Evolutionary conservation across 2,329 filamentous ascomycete species (phyloP).

Genomic region (Emergomyces orientalis): DNA sequence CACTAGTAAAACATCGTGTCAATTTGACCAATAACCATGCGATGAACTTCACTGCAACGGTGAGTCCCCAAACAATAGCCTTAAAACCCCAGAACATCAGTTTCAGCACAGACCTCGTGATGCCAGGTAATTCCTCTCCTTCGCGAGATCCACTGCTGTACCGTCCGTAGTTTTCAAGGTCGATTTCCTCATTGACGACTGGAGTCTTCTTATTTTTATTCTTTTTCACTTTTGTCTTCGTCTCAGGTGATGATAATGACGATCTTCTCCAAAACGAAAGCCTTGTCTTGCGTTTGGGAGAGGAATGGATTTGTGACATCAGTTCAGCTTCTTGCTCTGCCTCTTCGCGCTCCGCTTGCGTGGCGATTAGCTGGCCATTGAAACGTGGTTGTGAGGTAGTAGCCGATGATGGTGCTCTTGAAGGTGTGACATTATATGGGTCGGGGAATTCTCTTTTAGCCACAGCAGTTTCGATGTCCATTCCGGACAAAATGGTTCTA

Average conservation of each 20-base stretch:
- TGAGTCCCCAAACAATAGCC: constrained; percentile 31
- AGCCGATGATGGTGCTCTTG: constrained; percentile 10
- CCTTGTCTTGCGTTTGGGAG: constrained; percentile 14
- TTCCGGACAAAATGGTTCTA: constrained; percentile 31
- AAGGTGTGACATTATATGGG: constrained; percentile 8
- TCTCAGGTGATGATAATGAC: constrained; percentile 14
- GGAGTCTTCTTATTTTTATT: constrained; percentile 24
- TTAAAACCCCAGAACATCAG: constrained; percentile 32
- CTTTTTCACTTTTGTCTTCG: constrained; percentile 16
- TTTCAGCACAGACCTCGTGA: constrained; percentile 28
- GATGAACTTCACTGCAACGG: constrained; percentile 31
- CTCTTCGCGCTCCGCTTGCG: constrained; percentile 36
- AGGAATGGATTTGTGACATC: constrained; percentile 27
- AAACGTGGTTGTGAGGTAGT: constrained; percentile 18
- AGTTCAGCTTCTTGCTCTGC: constrained; percentile 30
- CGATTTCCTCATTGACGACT: constrained; percentile 35
- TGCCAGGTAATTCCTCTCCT: constrained; percentile 33
- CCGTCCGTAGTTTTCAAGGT: constrained; percentile 37
- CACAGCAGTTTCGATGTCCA: constrained; percentile 24
- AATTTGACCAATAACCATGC: constrained; percentile 34
- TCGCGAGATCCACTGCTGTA: constrained; percentile 30
- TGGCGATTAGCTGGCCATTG: constrained; percentile 28
- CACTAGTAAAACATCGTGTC: constrained; percentile 34
- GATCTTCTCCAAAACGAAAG: constrained; percentile 12
- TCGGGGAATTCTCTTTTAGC: constrained; percentile 10